Conservation (phyloP, 805 yeast genomes). For the Hanseniaspora guilliermondii region DNA sequence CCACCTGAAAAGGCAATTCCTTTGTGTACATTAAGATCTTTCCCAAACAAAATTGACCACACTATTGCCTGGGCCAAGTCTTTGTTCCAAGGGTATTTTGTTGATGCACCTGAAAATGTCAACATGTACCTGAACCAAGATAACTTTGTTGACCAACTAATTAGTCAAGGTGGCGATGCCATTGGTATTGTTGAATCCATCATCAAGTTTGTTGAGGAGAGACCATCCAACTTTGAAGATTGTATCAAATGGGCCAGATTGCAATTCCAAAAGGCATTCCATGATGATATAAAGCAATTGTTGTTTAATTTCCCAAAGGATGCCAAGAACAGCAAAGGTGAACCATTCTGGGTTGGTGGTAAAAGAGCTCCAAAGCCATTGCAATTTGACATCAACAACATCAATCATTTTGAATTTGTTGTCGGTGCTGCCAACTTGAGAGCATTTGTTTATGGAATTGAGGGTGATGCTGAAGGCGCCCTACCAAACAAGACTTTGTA, state of each 20-base stretch:
- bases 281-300: constrained; percentile 77
- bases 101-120: constrained; percentile 86
- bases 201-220: constrained; percentile 55
- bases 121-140: constrained; percentile 84
- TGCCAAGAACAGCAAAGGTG: constrained; percentile 79
- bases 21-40: constrained; percentile 88
- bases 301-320: constrained; percentile 91
- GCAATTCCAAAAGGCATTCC: constrained; percentile 75
- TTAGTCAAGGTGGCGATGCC: constrained; percentile 86
- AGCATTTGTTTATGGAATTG: constrained; percentile 81
- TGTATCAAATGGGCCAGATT: constrained; percentile 91
- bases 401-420: constrained; percentile 70
- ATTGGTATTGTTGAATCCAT: constrained; percentile 78
- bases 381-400: constrained; percentile 58
- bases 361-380: constrained; percentile 92
- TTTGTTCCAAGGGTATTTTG: constrained; percentile 80
- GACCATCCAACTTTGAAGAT: constrained; percentile 85
- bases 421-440: constrained; percentile 83
- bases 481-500: constrained; percentile 39
- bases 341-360: constrained; percentile 95
- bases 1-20: constrained; percentile 98
- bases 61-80: constrained; percentile 99
- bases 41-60: constrained; percentile 97
- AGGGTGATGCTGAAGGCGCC: constrained; percentile 46
- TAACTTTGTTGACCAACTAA: constrained; percentile 77